Percentiles rank a stretch among this genome's conserved stretches.
Conservation (phyloP, 2,329 filamentous ascomycete species). For the Paecilomyces fulvus region DNA sequence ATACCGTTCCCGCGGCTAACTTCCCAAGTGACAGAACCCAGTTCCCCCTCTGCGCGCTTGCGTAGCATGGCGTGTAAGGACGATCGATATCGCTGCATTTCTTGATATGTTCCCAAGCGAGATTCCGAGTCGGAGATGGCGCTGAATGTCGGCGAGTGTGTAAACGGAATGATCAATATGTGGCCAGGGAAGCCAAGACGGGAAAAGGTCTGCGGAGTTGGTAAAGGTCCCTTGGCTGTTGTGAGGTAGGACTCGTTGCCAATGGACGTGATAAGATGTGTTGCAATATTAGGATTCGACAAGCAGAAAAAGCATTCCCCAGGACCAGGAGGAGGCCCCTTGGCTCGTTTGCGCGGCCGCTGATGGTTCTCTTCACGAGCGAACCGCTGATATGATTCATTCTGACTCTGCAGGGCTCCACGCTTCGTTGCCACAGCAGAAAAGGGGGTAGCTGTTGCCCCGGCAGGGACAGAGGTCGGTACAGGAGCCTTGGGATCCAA, state of each 20-base stretch:
- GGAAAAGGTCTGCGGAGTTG: conserved; percentile 61
- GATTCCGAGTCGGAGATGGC: conserved; percentile 54
- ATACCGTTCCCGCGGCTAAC: conserved; percentile 74
- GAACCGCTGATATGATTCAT: conserved; percentile 30
- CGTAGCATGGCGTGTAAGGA: conserved; percentile 71
- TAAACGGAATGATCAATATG: conserved; percentile 81
- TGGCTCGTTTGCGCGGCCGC: conserved; percentile 35
- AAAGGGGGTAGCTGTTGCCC: conserved; percentile 65
- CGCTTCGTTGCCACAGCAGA: conserved; percentile 51
- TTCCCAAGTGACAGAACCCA: conserved; percentile 87
- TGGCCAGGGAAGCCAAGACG: conserved; percentile 72
- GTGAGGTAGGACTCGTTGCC: conserved; percentile 83
- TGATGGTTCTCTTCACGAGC: conserved; percentile 29
- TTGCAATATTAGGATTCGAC: conserved; percentile 72
- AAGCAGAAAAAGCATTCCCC: conserved; percentile 92
- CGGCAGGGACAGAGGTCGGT: conserved; percentile 54
- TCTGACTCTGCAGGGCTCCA: conserved; percentile 28
- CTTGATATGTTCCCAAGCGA: conserved; percentile 53
- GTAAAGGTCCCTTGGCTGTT: conserved; percentile 82
- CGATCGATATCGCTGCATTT: conserved; percentile 76
- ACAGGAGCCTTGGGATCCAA: conserved; percentile 57
- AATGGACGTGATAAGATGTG: conserved; percentile 84
- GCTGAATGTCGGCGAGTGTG: conserved; percentile 68
- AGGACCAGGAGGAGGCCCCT: conserved; percentile 51
- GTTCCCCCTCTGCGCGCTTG: conserved; percentile 36